A percentile compares a stretch with the other conserved stretches of the same genome.
phyloP scores from a whole-genome alignment of 139 green algal species.

The Microglena sp. region DNA sequence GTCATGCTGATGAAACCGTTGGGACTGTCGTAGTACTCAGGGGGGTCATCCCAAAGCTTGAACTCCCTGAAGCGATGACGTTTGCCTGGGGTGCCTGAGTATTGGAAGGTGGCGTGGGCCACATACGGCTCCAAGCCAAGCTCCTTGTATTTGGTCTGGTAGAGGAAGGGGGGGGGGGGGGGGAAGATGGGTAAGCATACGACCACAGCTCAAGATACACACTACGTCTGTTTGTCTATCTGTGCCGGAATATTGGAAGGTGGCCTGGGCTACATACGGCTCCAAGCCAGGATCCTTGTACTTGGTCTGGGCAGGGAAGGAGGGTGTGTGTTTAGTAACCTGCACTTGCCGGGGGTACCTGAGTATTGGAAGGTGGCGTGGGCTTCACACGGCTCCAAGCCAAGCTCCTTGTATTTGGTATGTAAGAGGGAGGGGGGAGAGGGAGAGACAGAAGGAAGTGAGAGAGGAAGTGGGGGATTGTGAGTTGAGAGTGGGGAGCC shows the following conservation, averaged over 20 bases:
- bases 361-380: slow-evolving; percentile 88
- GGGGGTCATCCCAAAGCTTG: too few species aligned
- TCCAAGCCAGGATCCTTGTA: too few species aligned
- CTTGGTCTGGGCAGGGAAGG: too few species aligned
- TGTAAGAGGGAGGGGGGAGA: slow-evolving; percentile 26
- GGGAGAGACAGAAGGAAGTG: too few species aligned
- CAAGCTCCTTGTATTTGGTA: slow-evolving; percentile 46
- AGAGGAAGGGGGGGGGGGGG: background rate
- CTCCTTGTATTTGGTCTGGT: slow-evolving; percentile 57
- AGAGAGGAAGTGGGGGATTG: too few species aligned
- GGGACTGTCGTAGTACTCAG: slow-evolving; percentile 51
- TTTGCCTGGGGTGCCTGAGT: slow-evolving; percentile 77
- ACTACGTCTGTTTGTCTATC: background rate
- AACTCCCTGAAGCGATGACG: slow-evolving; percentile 71
- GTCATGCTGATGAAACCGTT: slow-evolving; percentile 22
- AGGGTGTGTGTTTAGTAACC: too few species aligned
- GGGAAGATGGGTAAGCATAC: background rate
- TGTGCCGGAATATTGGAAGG: too few species aligned
- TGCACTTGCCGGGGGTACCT: slow-evolving; percentile 82
- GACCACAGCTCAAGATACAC: background rate
- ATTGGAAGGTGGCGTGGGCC: slow-evolving; percentile 87
- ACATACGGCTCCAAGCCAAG: slow-evolving; percentile 65
- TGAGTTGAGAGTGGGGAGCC: too few species aligned
- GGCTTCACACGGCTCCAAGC: slow-evolving; percentile 66
- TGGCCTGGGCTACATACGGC: too few species aligned